Evolutionary conservation across 129 eudicot genomes (phyloP), one percentile per base, ranked within the genome.

Genomic region (Erigeron canadensis): DNA sequence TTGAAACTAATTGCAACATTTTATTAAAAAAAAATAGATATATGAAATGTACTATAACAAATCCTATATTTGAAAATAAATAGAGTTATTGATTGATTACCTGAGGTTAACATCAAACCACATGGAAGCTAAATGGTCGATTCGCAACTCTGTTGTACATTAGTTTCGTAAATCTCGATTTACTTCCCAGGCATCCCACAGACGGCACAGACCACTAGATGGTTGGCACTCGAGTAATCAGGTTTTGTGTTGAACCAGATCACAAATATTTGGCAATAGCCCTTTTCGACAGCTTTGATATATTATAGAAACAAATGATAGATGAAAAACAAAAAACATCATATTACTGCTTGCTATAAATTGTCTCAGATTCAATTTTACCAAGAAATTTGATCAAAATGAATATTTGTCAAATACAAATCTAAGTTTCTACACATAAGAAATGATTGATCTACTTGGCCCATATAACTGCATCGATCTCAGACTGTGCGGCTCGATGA

Each of bases 381-480:
- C 58, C 15, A 6, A n/a, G 1, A 16, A 16, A 4, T 5, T 8
- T 11, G 56, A 60, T 34, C 9, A 38, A 34, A 60, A 23, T 34
- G 41, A 11, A 9, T 16, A 60, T 42, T 12, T 17, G 5, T 13
- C 42, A 18, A 41, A 37, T 22, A 38, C 12, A 53, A 55, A 19
- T 38, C 21, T 62, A 16, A 43, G n/a, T 63, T 17, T 37, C 67
- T 63, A 21, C 13, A 63, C 18, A 17, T 63, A 38, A 63, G 34
- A 45, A 41, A 23, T 8, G 7, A 50, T 68, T 65, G 11, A 22
- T 61, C 85, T 83, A 94, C 72, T 93, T 84, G 21, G 95, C 67
- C 98, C 98, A 94, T 6, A 96, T 87, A 72, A 94, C 90, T 3
- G 89, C 41, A 72, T 94, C 98, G 22, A 94, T 94, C 90, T 94